Base-by-base conservation (phyloP, 179 eudicot species). In the Beta lomatogona region DNA sequence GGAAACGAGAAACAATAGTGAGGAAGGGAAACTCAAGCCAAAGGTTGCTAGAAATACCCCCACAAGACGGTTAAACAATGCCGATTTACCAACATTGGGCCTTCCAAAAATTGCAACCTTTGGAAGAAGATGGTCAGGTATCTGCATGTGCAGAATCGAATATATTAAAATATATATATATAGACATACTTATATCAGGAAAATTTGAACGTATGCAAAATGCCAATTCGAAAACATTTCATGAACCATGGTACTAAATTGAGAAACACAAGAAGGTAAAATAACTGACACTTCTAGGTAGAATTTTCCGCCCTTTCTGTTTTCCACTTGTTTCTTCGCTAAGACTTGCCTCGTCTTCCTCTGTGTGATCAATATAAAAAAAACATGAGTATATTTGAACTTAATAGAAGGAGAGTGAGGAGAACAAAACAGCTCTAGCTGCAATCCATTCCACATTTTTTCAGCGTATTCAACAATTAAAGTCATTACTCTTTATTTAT, bases 41-140 rank as follows among this genome's bases (percentile, higher is more conserved):
- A 63, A 68, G 60, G 75, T 80, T 58, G 54, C 48, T 48, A 71
- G 53, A 79, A 60, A 21, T 92, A 96, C 99, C 98, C 99, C 99
- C 83, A 96, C 97, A 66, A 96, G 94, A 66, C 97, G 97, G 80
- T 96, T 96, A 84, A 96, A 96, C 77, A 96, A 80, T 76, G 99
- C 99, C 73, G 99, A 96, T 89, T 96, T 96, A 74, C 99, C 98
- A 82, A 96, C 99, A 92, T 96, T 96, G 76, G 99, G 99, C 90
- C 98, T 91, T 81, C 99, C 99, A 82, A 96, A 93, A 79, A 96
- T 96, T 77, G 94, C 87, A 81, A 96, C 96, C 82, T 77, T 93
- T 9, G 95, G 96, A 83, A 96, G 98, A 86, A 92, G 93, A 86
- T 85, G 86, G 79, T 96, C 99, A 46, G 99, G 98, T n/a, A 94